These are phyloP conservation scores for Penicillium pulvis DNA, from an alignment of 495 filamentous ascomycete genomes.

Conservation along the genomic window DNA sequence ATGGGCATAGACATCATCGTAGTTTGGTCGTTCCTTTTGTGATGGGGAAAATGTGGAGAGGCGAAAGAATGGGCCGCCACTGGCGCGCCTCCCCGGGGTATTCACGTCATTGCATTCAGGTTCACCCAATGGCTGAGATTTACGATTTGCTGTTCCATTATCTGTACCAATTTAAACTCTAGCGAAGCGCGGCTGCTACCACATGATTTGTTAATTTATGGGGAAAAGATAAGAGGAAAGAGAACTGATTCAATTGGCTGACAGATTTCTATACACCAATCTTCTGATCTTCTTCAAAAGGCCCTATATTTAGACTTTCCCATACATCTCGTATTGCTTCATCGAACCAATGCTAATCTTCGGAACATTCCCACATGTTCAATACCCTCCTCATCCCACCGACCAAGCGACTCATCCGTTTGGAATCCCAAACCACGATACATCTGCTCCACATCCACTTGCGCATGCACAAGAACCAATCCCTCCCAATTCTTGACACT, in stretches of 20 bases:
- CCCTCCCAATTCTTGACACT: conserved; percentile 59
- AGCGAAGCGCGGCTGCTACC: background rate
- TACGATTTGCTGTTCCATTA: background rate
- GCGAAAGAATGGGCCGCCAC: background rate
- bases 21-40: background rate
- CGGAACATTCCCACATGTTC: conserved; percentile 80
- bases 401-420: conserved; percentile 68
- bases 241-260: background rate
- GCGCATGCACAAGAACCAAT: conserved; percentile 73
- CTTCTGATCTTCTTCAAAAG: background rate
- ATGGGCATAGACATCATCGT: background rate
- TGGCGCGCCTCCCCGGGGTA: background rate
- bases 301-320: background rate
- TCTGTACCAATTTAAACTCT: background rate
- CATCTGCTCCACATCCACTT: conserved; percentile 58
- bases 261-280: background rate
- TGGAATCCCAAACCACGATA: conserved; percentile 71
- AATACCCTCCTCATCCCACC: conserved; percentile 84
- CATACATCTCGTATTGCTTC: background rate
- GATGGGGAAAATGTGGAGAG: background rate
- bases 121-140: background rate
- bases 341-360: conserved; percentile 27
- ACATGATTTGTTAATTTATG: background rate
- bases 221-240: background rate
- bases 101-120: background rate